phyloP scores from a whole-genome alignment of 208 protist species.

The Leishmania gerbilli region DNA sequence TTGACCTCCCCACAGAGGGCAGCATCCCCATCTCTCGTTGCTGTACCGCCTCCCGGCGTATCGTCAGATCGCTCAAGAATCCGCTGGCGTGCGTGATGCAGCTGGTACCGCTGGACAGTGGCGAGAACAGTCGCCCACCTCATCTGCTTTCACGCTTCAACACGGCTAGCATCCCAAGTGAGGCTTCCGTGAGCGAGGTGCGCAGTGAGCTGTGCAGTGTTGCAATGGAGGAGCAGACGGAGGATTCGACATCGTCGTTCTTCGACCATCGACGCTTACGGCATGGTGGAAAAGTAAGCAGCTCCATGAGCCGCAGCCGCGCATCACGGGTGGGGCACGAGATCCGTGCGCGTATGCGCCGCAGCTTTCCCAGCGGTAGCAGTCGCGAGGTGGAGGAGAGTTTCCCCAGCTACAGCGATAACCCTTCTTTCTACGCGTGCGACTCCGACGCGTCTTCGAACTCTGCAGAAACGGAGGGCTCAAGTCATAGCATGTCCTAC shows the following conservation, averaged over 20 bases:
- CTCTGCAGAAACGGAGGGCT: conserved; percentile 28
- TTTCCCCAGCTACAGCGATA: conserved; percentile 54
- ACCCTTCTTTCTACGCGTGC: conserved; percentile 43
- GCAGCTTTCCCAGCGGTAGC: conserved; percentile 30
- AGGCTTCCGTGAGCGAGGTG: conserved; percentile 61
- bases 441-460: conserved; percentile 32
- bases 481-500: conserved; percentile 38
- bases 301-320: conserved; percentile 25
- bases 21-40: conserved; percentile 15
- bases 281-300: conserved; percentile 22
- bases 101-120: conserved; percentile 65
- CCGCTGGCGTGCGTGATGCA: conserved; percentile 48
- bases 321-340: conserved; percentile 22
- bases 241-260: conserved; percentile 44
- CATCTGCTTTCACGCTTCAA: conserved; percentile 45
- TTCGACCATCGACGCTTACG: conserved; percentile 32
- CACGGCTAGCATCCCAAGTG: conserved; percentile 47
- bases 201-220: conserved; percentile 57
- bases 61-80: conserved; percentile 55
- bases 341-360: conserved; percentile 10
- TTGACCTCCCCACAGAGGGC: conserved; percentile 9
- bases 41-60: conserved; percentile 43
- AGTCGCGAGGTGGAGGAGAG: conserved; percentile 32
- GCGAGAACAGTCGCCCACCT: conserved; percentile 12
- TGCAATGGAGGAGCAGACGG: conserved; percentile 30